Percentiles rank a stretch among this genome's conserved stretches.
These are phyloP conservation scores for Fusarium sp. DNA, from an alignment of 2,329 filamentous ascomycete species.

Conservation along the genomic window DNA sequence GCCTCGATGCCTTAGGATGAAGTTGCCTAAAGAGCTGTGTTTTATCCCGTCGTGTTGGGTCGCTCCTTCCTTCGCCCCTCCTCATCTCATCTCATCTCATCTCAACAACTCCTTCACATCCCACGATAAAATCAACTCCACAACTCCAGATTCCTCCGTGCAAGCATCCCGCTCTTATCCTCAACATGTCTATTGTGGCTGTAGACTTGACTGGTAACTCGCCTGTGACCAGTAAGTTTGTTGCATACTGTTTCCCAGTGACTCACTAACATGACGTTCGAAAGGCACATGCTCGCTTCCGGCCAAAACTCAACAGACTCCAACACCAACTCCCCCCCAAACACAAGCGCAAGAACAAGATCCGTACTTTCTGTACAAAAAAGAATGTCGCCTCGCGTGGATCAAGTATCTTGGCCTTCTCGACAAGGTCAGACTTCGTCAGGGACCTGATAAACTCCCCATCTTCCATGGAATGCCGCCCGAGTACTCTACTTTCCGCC, in stretches of 20 bases:
- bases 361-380: neutral
- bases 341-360: neutral
- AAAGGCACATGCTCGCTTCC: neutral
- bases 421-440: neutral
- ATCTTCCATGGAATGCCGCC: conserved; percentile 11
- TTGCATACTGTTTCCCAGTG: rapidly evolving
- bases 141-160: neutral
- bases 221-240: neutral
- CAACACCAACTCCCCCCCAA: rapidly evolving
- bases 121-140: neutral
- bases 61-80: neutral
- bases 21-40: neutral
- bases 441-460: conserved; percentile 1
- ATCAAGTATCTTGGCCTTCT: conserved; percentile 12
- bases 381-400: conserved; percentile 5
- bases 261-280: neutral
- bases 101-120: neutral
- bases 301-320: rapidly evolving
- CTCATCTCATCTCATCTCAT: neutral
- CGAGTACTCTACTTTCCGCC: neutral
- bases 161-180: too few species aligned
- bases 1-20: neutral
- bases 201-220: neutral
- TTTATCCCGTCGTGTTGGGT: neutral
- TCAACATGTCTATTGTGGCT: neutral